These are phyloP conservation scores for Aspergillus ellipticus DNA, from an alignment of 495 filamentous ascomycete species.

Conservation along the genomic window DNA sequence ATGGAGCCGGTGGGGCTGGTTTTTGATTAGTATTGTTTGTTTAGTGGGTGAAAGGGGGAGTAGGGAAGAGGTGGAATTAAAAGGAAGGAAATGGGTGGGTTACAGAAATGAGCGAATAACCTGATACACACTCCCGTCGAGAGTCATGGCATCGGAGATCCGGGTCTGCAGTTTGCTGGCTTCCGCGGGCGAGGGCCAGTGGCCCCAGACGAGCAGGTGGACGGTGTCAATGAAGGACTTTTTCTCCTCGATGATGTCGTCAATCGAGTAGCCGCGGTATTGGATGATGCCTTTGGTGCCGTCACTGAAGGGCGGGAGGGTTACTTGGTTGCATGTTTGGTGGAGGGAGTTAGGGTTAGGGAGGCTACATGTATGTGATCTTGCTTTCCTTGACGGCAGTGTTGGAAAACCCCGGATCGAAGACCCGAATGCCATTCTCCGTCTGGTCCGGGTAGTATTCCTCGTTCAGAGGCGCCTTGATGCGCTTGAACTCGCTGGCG, in stretches of 20 bases:
- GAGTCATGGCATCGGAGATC: not conserved
- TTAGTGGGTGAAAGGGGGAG: too few relatives aligned
- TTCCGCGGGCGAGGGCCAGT: not conserved
- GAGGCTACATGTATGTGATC: slow-evolving; percentile 37
- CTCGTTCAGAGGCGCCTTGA: not conserved
- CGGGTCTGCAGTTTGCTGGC: not conserved
- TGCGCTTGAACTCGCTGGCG: not conserved
- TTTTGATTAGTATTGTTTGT: too few relatives aligned
- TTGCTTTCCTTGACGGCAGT: slow-evolving; percentile 40
- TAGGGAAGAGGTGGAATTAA: too few relatives aligned
- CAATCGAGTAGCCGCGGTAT: slow-evolving; percentile 2
- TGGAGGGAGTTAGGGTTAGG: too few relatives aligned
- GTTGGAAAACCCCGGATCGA: slow-evolving; percentile 46
- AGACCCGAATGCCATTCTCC: slow-evolving; percentile 33
- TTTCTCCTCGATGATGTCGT: not conserved
- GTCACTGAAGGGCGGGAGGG: not conserved
- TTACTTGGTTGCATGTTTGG: too few relatives aligned
- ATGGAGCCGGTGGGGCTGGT: not conserved
- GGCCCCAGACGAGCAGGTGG: not conserved
- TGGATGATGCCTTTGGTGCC: slow-evolving; percentile 7
- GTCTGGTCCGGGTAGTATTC: not conserved
- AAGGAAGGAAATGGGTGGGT: not conserved
- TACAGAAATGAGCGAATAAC: not conserved
- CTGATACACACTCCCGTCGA: slow-evolving; percentile 11
- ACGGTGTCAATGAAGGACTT: not conserved